Evolutionary conservation across 2,329 filamentous ascomycete species (phyloP).

Genomic region (Botryotinia globosa): DNA sequence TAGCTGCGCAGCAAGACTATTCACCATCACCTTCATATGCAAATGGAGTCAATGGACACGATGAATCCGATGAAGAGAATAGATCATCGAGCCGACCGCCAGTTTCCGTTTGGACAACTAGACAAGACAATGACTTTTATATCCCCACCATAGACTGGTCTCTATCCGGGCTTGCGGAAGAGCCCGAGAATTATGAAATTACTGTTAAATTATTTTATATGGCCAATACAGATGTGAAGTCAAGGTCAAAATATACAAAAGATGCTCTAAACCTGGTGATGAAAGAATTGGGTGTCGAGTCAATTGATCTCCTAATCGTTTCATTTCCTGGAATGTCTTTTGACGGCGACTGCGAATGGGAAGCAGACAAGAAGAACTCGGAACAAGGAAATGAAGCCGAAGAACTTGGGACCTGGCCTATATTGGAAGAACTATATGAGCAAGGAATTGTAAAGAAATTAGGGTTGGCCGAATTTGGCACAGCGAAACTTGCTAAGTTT

Average conservation of each 20-base stretch:
- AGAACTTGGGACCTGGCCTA: conserved; percentile 65
- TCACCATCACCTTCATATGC: conserved; percentile 40
- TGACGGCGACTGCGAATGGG: conserved; percentile 85
- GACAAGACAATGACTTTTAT: conserved; percentile 60
- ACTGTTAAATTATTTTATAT: conserved; percentile 95
- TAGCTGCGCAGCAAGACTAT: conserved; percentile 67
- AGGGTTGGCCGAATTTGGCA: conserved; percentile 89
- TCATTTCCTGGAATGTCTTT: conserved; percentile 94
- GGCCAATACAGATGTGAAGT: conserved; percentile 61
- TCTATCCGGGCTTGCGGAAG: conserved; percentile 71
- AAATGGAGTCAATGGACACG: conserved; percentile 38
- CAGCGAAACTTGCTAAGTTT: conserved; percentile 75
- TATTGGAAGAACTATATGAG: conserved; percentile 69
- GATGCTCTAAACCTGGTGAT: conserved; percentile 79
- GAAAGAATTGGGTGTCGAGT: conserved; percentile 71
- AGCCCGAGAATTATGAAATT: conserved; percentile 83
- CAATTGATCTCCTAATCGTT: conserved; percentile 83
- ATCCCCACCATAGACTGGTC: conserved; percentile 76
- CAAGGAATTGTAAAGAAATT: conserved; percentile 71
- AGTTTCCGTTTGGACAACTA: conserved; percentile 63
- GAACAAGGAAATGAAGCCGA: conserved; percentile 64
- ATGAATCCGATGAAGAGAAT: conserved; percentile 35
- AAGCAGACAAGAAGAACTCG: conserved; percentile 61
- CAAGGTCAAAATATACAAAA: conserved; percentile 66
- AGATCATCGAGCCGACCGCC: conserved; percentile 32